phyloP scores from a whole-genome alignment of 306 rosid genomes.

The Casuarina equisetifolia region DNA sequence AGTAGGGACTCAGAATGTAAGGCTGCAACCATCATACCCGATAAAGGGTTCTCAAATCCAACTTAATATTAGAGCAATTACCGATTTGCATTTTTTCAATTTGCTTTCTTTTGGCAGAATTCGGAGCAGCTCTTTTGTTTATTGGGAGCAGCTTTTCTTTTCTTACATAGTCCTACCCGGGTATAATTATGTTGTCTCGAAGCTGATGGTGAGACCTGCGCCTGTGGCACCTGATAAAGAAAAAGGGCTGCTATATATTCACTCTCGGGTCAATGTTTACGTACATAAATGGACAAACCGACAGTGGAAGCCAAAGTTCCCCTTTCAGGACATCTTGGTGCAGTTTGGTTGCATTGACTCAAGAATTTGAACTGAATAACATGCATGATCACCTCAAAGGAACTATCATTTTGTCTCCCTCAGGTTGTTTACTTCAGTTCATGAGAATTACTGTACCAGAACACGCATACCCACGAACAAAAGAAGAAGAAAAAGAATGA shows the following conservation, averaged over 20 bases:
- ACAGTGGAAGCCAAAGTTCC: conserved; percentile 52
- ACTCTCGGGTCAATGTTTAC: conserved; percentile 33
- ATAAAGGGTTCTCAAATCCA: not conserved
- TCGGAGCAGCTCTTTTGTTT: not conserved
- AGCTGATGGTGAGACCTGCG: conserved; percentile 32
- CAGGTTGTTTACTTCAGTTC: not conserved
- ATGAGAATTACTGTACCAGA: conserved; percentile 3
- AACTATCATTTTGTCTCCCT: not conserved
- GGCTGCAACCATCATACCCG: not conserved
- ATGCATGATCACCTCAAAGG: conserved; percentile 17
- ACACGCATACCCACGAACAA: not conserved
- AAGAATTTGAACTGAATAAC: conserved; percentile 32
- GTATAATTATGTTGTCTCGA: conserved; percentile 63
- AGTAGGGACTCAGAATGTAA: not conserved
- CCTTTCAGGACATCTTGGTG: conserved; percentile 43
- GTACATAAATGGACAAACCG: conserved; percentile 29
- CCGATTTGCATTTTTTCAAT: not conserved
- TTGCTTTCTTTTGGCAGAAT: not conserved
- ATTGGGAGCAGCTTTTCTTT: too few relatives aligned
- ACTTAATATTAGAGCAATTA: not conserved
- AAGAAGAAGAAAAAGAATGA: not conserved
- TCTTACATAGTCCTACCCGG: too few relatives aligned
- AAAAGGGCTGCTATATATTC: conserved; percentile 9
- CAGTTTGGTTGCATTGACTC: conserved; percentile 53
- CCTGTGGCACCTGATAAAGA: conserved; percentile 36